Base-by-base conservation (phyloP, 108 stramenopile genomes). In the Nannochloropsis salina region DNA sequence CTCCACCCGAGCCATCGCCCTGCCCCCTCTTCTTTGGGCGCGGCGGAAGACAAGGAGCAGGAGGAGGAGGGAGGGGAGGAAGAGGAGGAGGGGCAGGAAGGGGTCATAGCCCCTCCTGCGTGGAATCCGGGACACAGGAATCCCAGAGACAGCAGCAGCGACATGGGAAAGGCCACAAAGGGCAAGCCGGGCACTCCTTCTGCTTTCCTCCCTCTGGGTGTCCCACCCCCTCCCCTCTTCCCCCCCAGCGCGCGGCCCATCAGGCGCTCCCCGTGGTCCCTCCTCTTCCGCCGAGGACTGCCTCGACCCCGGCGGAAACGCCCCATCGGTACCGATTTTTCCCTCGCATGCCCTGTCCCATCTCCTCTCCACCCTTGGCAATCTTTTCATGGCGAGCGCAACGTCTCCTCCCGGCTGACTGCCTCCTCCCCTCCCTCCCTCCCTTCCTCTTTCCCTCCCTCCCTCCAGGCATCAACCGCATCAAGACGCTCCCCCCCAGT, bases 391-490 rank as follows among this genome's bases (percentile, higher is more conserved):
- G 31, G 31, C 31, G 31, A 31, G 31, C 31, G 31, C 31, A 31
- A 31, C 31, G 31, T 31, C 31, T 31, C 31, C 31, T 31, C 31
- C 31, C 31, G 31, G 31, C 1, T 31, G 31, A 10, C 47, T 51
- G 12, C 47, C 47, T 15, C 47, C 47, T 15, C 15, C 47, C 47
- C 47, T 51, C 47, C 47, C 47, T 51, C 47, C 47, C 47, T 51
- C 47, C 47, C 47, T 51, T 1, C 47, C 47, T 51, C 47, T 15
- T 15, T 51, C 47, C 47, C 47, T 51, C 47, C 47, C 47, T 51
- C 47, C 47, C 47, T 51, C 47, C 47, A 10, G 47, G 47, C 47
- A 51, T 51, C 47, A 51, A 51, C 47, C 47, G 47, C 47, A 51
- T 51, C 1, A 10, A 51, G 15, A 51, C 12, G 12, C 47, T 51